Evolutionary conservation across 805 yeast species (phyloP).

Genomic region (Cyberlindnera japonica): DNA sequence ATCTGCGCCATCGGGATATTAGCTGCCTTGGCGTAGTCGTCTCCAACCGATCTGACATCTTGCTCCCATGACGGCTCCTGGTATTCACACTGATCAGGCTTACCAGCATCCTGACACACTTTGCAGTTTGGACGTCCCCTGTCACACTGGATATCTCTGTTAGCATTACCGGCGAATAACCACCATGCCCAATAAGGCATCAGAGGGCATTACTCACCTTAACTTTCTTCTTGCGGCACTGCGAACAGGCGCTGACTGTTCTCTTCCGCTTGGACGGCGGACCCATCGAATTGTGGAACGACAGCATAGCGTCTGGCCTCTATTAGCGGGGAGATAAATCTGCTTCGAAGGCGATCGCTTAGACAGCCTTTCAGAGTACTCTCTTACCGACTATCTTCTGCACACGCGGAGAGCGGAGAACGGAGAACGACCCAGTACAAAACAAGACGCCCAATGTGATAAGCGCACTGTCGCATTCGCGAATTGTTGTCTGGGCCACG

Average conservation of each 20-base stretch:
- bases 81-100: slow-evolving; percentile 45
- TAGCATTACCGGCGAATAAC: not conserved
- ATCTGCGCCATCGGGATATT: slow-evolving; percentile 26
- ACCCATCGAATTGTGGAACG: slow-evolving; percentile 12
- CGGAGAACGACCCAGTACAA: too few relatives aligned
- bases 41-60: slow-evolving; percentile 24
- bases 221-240: slow-evolving; percentile 27
- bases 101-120: slow-evolving; percentile 48
- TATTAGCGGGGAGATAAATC: not conserved
- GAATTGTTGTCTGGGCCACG: not conserved
- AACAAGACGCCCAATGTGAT: not conserved
- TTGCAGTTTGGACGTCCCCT: slow-evolving; percentile 49
- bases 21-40: slow-evolving; percentile 24
- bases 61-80: slow-evolving; percentile 58
- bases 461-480: not conserved
- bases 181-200: too few relatives aligned
- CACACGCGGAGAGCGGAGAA: too few relatives aligned
- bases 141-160: slow-evolving; percentile 32
- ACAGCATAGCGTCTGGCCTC: too few relatives aligned
- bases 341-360: too few relatives aligned
- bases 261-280: slow-evolving; percentile 24
- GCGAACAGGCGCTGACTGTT: slow-evolving; percentile 24
- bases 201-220: slow-evolving; percentile 10
- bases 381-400: too few relatives aligned
- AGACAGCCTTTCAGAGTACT: too few relatives aligned